Evolutionary conservation across 148 eudicot species (phyloP), one percentile per base, ranked within the genome.

Genomic region (Linanthus parryae): DNA sequence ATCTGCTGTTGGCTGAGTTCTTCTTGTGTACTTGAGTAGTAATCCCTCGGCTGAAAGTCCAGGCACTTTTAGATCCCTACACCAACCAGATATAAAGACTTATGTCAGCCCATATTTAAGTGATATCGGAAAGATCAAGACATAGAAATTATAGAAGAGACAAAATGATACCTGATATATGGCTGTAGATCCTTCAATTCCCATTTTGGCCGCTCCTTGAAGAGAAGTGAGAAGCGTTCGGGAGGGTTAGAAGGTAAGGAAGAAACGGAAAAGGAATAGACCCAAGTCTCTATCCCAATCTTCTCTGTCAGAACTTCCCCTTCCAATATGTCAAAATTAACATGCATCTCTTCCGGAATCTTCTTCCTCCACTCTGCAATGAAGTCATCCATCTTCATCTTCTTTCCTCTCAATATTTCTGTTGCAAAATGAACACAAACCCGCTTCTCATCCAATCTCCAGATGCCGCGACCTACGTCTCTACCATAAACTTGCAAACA

Each of bases 161-260:
- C n/a, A n/a, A n/a, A n/a, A n/a, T n/a, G 57, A 28, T 8, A 85
- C 98, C 96, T 84, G 73, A 92, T 79, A 53, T 77, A 92, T 48
- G 99, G 96, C 64, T 88, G 76, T 7, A 88, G 72, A 67, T 92
- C 99, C 66, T 88, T 92, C 95, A 81, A 84, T 58, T 88, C 99
- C 96, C 99, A 92, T 69, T 76, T 92, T 7, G 78, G 54, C 55
- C 85, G 72, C 73, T 84, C 91, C 46, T 46, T 68, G 33, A 88
- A 92, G 25, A 92, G 99, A 41, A 62, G 56, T 7, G 85, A 44
- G 58, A 92, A 92, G 2, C 99, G 88, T 68, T 82, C 85, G n/a
- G 80, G 80, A 23, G 99, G 96, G 33, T 66, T 47, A 8, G 74
- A 82, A 4, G 99, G 96, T 35, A 92, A 72, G 58, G 91, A 88